These are phyloP conservation scores for Rhizodiscina lignyota DNA, from an alignment of 495 filamentous ascomycete species.

Conservation along the genomic window DNA sequence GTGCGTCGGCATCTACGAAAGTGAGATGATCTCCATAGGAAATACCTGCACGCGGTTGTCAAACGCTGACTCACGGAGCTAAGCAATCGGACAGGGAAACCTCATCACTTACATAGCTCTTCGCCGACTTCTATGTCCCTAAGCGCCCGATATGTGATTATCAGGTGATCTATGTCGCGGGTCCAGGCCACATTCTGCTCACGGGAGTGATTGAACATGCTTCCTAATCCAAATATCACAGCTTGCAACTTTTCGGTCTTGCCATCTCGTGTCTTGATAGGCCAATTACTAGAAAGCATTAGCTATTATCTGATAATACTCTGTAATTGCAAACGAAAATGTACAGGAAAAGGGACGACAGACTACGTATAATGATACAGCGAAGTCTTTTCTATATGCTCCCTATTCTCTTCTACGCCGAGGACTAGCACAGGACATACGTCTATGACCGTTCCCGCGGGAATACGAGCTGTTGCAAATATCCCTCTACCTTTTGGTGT, in stretches of 20 bases:
- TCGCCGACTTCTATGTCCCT: slow-evolving; percentile 32
- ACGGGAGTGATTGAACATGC: slow-evolving; percentile 40
- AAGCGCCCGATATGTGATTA: slow-evolving; percentile 32
- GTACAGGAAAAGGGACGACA: neutral
- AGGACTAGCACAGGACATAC: slow-evolving; percentile 35
- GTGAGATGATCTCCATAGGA: slow-evolving; percentile 35
- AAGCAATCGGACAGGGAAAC: neutral
- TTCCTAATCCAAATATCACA: slow-evolving; percentile 36
- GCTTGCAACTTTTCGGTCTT: slow-evolving; percentile 26
- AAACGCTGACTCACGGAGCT: neutral
- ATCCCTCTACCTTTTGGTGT: slow-evolving; percentile 29
- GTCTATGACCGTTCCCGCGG: slow-evolving; percentile 32
- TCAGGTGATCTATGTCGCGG: slow-evolving; percentile 24
- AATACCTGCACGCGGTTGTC: slow-evolving; percentile 21
- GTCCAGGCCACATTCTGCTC: slow-evolving; percentile 37
- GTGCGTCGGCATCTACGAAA: slow-evolving; percentile 31
- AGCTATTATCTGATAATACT: neutral
- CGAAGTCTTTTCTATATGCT: slow-evolving; percentile 30
- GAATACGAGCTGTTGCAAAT: slow-evolving; percentile 28
- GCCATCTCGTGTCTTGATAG: slow-evolving; percentile 8
- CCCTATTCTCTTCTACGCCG: slow-evolving; percentile 25
- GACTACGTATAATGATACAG: slow-evolving; percentile 43
- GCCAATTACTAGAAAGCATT: slow-evolving; percentile 22
- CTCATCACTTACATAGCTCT: slow-evolving; percentile 27
- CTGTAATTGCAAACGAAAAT: neutral